Evolutionary conservation across 163 green algal genomes (phyloP).

Genomic region (Scenedesmus sp.): DNA sequence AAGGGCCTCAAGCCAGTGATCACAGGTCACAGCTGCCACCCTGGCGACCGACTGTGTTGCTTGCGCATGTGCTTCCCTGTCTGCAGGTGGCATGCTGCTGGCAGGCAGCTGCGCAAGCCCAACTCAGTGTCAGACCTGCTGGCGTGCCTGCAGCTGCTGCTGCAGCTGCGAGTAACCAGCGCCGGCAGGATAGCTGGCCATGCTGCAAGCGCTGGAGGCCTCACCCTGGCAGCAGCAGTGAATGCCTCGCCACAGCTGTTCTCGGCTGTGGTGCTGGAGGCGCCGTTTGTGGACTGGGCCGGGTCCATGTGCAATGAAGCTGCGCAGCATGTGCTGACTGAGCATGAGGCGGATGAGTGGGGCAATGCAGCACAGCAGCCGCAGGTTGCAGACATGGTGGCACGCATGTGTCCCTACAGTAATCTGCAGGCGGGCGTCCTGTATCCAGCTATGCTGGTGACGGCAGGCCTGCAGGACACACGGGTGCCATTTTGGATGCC

Average conservation of each 20-base stretch:
- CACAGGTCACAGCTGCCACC: background rate
- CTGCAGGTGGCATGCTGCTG: slow-evolving; percentile 56
- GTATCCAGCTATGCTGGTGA: slow-evolving; percentile 62
- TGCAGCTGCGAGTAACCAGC: slow-evolving; percentile 54
- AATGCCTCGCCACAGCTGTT: slow-evolving; percentile 55
- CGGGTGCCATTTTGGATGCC: slow-evolving; percentile 70
- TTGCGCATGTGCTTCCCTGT: background rate
- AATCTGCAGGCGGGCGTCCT: slow-evolving; percentile 7
- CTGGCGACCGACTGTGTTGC: background rate
- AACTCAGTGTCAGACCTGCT: slow-evolving; percentile 70
- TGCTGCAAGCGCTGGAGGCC: slow-evolving; percentile 69
- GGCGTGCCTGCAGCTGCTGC: slow-evolving; percentile 64
- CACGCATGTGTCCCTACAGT: slow-evolving; percentile 69
- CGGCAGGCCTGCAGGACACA: slow-evolving; percentile 58
- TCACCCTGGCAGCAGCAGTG: slow-evolving; percentile 37
- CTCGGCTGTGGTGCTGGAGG: slow-evolving; percentile 71
- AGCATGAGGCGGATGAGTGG: slow-evolving; percentile 86
- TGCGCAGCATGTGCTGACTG: slow-evolving; percentile 53
- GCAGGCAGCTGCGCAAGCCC: slow-evolving; percentile 54
- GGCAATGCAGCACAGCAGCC: slow-evolving; percentile 67
- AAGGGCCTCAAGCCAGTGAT: no score
- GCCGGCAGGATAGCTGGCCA: slow-evolving; percentile 63
- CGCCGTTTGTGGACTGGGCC: slow-evolving; percentile 78
- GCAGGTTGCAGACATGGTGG: slow-evolving; percentile 52
- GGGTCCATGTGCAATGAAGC: background rate